Percentiles rank a stretch among this genome's conserved stretches.
These are phyloP conservation scores for Golubevia pallescens DNA, from an alignment of 1,284 basidiomycete species.

Conservation along the genomic window DNA sequence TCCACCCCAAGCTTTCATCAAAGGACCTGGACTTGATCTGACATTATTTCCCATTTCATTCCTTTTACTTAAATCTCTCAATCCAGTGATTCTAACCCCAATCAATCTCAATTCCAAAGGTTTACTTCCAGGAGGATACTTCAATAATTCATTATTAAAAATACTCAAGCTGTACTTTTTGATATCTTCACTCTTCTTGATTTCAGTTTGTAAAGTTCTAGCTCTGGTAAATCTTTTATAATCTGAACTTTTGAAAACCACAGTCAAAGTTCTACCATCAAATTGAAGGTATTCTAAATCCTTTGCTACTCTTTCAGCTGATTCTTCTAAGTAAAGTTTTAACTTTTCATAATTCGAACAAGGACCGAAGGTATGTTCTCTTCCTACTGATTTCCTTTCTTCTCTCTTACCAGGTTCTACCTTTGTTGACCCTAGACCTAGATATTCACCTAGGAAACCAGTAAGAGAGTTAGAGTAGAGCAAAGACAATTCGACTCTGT, in stretches of 20 bases:
- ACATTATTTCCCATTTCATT: neutral
- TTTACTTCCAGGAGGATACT: no score
- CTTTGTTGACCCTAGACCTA: constrained; percentile 43
- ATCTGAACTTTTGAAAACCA: no score
- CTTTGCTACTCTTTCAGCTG: constrained; percentile 39
- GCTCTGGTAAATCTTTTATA: neutral
- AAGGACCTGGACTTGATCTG: neutral
- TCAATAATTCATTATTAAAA: no score
- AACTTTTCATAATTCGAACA: constrained; percentile 27
- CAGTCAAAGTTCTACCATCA: constrained; percentile 35
- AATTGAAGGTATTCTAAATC: constrained; percentile 45
- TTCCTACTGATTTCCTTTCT: constrained; percentile 51
- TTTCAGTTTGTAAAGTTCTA: no score
- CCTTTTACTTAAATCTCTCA: constrained; percentile 23
- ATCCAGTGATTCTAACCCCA: constrained; percentile 40
- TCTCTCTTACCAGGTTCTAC: constrained; percentile 47
- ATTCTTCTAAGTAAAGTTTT: constrained; percentile 29
- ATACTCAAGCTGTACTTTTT: no score
- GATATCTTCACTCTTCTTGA: no score
- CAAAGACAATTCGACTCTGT: constrained; percentile 46
- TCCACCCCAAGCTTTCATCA: neutral
- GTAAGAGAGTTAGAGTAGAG: constrained; percentile 1
- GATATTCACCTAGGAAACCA: constrained; percentile 26
- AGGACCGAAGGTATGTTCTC: constrained; percentile 58
- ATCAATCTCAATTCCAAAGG: constrained; percentile 40